A percentile compares a stretch with the other conserved stretches of the same genome.
Evolutionary conservation across 805 yeast species (phyloP).

Genomic region (Suhomyces canberraensis): DNA sequence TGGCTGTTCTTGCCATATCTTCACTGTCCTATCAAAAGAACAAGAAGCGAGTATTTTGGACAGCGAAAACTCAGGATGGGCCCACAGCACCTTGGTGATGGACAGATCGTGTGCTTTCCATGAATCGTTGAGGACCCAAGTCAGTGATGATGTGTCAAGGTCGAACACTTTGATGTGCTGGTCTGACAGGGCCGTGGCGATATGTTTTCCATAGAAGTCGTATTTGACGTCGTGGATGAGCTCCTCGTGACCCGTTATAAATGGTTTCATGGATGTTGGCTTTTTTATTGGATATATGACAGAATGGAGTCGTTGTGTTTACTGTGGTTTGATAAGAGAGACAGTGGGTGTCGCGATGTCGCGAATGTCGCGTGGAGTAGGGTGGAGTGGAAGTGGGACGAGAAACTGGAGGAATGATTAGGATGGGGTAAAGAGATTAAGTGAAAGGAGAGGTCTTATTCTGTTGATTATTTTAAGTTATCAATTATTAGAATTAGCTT

Average conservation of each 20-base stretch:
- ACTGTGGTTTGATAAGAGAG: too few relatives aligned
- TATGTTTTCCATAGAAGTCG: conserved; percentile 87
- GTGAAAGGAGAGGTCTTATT: too few relatives aligned
- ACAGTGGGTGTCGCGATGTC: too few relatives aligned
- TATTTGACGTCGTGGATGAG: conserved; percentile 85
- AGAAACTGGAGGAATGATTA: too few relatives aligned
- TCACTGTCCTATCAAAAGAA: conserved; percentile 85
- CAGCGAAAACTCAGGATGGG: conserved; percentile 77
- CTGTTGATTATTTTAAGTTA: too few relatives aligned
- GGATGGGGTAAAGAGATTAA: too few relatives aligned
- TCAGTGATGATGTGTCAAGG: conserved; percentile 57
- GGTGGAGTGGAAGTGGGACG: too few relatives aligned
- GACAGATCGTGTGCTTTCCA: conserved; percentile 96
- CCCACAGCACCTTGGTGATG: conserved; percentile 82
- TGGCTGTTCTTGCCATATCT: conserved; percentile 86
- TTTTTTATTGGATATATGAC: too few relatives aligned
- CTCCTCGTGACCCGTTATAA: conserved; percentile 90
- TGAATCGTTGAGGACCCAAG: conserved; percentile 82
- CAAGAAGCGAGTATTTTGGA: conserved; percentile 85
- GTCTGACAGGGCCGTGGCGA: conserved; percentile 94
- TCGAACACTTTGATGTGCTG: conserved; percentile 90
- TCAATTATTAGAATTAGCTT: too few relatives aligned
- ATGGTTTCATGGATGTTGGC: conserved; percentile 56
- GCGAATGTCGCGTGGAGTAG: too few relatives aligned
- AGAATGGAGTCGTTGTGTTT: too few relatives aligned